Evolutionary conservation across 495 filamentous ascomycete genomes (phyloP).

Genomic region (Lepidopterella palustris): DNA sequence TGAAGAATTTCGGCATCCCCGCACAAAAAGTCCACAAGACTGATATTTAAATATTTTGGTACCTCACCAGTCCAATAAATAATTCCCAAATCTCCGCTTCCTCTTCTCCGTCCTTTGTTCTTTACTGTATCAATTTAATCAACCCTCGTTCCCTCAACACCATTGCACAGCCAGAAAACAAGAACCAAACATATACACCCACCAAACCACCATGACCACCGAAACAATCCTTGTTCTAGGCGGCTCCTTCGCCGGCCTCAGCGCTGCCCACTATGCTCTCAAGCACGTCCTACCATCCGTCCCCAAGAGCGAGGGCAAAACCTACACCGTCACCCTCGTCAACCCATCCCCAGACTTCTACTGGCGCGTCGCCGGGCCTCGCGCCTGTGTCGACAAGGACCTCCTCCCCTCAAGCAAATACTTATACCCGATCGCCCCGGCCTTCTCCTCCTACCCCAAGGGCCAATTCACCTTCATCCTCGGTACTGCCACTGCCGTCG

Average conservation of each 20-base stretch:
- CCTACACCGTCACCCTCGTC: constrained; percentile 48
- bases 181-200: not conserved
- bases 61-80: no score
- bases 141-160: not conserved
- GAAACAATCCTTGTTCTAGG: constrained; percentile 56
- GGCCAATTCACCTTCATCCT: constrained; percentile 50
- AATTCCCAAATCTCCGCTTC: no score
- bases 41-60: no score
- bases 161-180: not conserved
- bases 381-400: constrained; percentile 39
- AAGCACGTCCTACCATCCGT: constrained; percentile 41
- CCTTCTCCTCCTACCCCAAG: constrained; percentile 46
- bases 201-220: constrained; percentile 11
- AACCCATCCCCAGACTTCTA: constrained; percentile 49
- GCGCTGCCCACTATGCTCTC: constrained; percentile 54
- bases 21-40: not conserved
- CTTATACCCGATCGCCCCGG: constrained; percentile 44
- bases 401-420: constrained; percentile 41
- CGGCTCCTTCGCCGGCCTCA: constrained; percentile 53
- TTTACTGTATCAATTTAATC: not conserved
- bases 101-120: no score
- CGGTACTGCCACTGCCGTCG: constrained; percentile 48
- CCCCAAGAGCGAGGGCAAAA: constrained; percentile 31
- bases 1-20: not conserved
- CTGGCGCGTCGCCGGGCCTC: constrained; percentile 48